phyloP scores from a whole-genome alignment of 208 protist genomes.

The Acanthamoeba lenticulata region DNA sequence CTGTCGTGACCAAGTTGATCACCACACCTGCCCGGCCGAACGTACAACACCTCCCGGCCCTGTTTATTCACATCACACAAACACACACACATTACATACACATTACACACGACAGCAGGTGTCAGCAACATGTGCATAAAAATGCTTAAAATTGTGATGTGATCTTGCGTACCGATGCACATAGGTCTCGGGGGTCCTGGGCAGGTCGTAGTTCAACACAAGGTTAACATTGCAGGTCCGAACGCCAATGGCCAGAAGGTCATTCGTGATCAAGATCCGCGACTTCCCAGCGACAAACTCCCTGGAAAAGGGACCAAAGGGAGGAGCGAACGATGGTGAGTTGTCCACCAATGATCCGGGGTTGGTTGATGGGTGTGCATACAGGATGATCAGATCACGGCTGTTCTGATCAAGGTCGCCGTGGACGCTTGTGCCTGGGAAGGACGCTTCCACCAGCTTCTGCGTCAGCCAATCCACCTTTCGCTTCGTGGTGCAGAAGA shows the following conservation, averaged over 20 bases:
- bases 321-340: constrained; percentile 90
- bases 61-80: constrained; percentile 96
- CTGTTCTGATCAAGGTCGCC: constrained; percentile 97
- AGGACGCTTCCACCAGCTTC: constrained; percentile 90
- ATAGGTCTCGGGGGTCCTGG: constrained; percentile 98
- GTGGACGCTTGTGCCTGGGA: constrained; percentile 95
- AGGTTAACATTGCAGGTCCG: constrained; percentile 99
- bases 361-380: background rate
- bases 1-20: constrained; percentile 97
- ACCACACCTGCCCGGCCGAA: constrained; percentile 98
- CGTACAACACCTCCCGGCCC: constrained; percentile 88
- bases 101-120: no score
- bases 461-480: constrained; percentile 96
- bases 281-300: background rate
- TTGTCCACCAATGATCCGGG: no score
- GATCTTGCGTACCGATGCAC: constrained; percentile 91
- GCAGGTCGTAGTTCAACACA: constrained; percentile 99
- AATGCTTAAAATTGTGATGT: constrained; percentile 97
- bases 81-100: no score
- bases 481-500: constrained; percentile 98
- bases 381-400: constrained; percentile 87
- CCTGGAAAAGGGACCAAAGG: constrained; percentile 93
- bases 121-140: constrained; percentile 99
- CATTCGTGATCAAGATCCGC: constrained; percentile 99
- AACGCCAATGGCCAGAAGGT: constrained; percentile 98